These are phyloP conservation scores for Thalia dealbata DNA, from an alignment of 176 grass and related monocot species.

Conservation along the genomic window DNA sequence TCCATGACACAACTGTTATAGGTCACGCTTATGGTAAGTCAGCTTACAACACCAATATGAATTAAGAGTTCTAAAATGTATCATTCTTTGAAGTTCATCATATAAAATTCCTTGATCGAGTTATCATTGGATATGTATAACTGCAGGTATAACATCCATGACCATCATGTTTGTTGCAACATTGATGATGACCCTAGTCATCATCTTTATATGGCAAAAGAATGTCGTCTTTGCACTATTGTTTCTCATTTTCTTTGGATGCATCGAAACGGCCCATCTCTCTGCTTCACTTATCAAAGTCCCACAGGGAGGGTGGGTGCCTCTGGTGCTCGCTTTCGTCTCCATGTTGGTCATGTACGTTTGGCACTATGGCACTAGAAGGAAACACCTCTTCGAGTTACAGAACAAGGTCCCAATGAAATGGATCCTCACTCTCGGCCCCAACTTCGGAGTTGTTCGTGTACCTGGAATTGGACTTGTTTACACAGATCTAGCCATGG, in stretches of 20 bases:
- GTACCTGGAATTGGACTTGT: constrained; percentile 87
- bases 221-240: constrained; percentile 41
- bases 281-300: constrained; percentile 86
- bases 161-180: constrained; percentile 82
- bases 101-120: no score
- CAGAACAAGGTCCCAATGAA: constrained; percentile 96
- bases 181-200: constrained; percentile 67
- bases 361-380: constrained; percentile 71
- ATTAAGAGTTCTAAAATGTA: not conserved
- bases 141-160: constrained; percentile 87
- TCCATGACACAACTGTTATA: constrained; percentile 72
- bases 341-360: constrained; percentile 90
- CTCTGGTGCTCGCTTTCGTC: constrained; percentile 61
- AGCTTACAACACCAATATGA: not conserved
- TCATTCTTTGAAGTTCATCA: no score
- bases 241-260: constrained; percentile 76
- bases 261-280: constrained; percentile 59
- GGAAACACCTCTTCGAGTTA: constrained; percentile 69
- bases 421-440: constrained; percentile 72
- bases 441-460: constrained; percentile 78
- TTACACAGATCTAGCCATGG: constrained; percentile 85
- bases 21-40: constrained; percentile 78
- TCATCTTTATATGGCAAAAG: constrained; percentile 82
- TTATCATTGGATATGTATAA: not conserved
- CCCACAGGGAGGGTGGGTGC: constrained; percentile 79